Percentiles rank a stretch among this genome's conserved stretches.
phyloP scores from a whole-genome alignment of 2,329 filamentous ascomycete genomes.

The Phialemoniopsis sp. region DNA sequence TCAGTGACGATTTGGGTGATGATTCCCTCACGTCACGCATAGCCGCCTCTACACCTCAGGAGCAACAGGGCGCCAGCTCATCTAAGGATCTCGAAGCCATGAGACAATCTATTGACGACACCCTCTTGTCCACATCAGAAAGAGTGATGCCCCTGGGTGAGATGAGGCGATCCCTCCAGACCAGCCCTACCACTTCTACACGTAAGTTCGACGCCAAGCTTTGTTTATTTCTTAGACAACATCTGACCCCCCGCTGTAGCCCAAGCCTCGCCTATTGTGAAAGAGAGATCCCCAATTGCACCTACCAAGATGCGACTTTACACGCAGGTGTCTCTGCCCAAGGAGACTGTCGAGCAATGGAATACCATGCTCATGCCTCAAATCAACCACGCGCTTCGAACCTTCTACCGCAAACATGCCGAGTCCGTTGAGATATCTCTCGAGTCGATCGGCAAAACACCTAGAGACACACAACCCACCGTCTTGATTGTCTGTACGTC shows the following conservation, averaged over 20 bases:
- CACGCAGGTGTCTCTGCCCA: constrained; percentile 52
- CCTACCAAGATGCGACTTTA: constrained; percentile 50
- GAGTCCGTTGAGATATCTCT: constrained; percentile 78
- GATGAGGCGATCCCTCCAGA: too few species aligned
- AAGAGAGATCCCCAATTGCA: background rate
- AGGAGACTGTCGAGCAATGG: constrained; percentile 66
- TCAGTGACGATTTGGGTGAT: constrained; percentile 41
- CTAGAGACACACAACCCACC: constrained; percentile 63
- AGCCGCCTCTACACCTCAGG: constrained; percentile 6
- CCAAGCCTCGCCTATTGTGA: constrained; percentile 1
- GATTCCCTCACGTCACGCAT: background rate
- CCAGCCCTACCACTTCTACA: too few species aligned
- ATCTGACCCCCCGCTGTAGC: background rate
- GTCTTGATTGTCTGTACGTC: constrained; percentile 76
- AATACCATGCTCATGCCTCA: constrained; percentile 67
- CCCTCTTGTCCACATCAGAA: background rate
- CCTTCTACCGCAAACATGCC: constrained; percentile 67
- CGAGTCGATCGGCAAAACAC: constrained; percentile 67
- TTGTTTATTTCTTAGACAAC: constrained; percentile 2
- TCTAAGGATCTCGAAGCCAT: constrained; percentile 8
- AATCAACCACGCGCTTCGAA: constrained; percentile 65
- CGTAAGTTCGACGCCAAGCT: constrained; percentile 5
- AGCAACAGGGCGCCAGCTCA: constrained; percentile 6
- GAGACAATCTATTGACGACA: background rate
- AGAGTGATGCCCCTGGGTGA: too few species aligned